Conservation (phyloP, 192 early-diverging fungal genomes). For the Phlyctochytrium bullatum region DNA sequence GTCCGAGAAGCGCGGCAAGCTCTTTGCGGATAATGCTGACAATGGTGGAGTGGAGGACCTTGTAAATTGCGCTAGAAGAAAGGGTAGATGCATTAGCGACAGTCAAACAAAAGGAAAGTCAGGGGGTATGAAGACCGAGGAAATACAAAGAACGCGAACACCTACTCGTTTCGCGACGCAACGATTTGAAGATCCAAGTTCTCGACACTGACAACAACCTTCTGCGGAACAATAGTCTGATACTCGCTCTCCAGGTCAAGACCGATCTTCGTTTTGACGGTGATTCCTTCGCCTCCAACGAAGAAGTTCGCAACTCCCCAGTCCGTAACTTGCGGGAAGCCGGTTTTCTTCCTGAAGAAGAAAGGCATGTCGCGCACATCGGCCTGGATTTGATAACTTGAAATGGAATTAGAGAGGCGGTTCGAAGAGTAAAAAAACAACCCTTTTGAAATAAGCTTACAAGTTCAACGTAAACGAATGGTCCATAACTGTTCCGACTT, state of each 20-base stretch:
- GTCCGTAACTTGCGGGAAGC: constrained; percentile 48
- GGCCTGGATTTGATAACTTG: constrained; percentile 46
- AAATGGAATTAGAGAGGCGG: not conserved
- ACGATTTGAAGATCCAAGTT: constrained; percentile 32
- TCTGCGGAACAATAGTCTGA: constrained; percentile 33
- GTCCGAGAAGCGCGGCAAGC: not conserved
- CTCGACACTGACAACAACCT: constrained; percentile 41
- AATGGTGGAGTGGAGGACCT: not conserved
- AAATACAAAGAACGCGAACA: not conserved
- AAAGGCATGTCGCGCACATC: constrained; percentile 58
- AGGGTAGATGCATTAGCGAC: not conserved
- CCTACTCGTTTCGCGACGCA: constrained; percentile 48
- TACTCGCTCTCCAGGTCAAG: constrained; percentile 25
- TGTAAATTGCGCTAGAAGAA: not conserved
- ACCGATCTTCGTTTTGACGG: constrained; percentile 25
- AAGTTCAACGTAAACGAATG: constrained; percentile 26
- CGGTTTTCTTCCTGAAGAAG: constrained; percentile 56
- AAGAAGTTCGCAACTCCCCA: constrained; percentile 47
- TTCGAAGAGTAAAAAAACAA: constrained; percentile 2
- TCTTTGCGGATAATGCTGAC: not conserved
- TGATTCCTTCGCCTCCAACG: constrained; percentile 30
- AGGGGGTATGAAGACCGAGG: too few species aligned
- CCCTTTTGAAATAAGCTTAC: constrained; percentile 1
- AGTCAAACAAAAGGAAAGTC: not conserved
- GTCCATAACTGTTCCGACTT: constrained; percentile 4